Evolutionary conservation across 2,329 filamentous ascomycete species (phyloP).

Genomic region (Rutstroemia sydowiana): DNA sequence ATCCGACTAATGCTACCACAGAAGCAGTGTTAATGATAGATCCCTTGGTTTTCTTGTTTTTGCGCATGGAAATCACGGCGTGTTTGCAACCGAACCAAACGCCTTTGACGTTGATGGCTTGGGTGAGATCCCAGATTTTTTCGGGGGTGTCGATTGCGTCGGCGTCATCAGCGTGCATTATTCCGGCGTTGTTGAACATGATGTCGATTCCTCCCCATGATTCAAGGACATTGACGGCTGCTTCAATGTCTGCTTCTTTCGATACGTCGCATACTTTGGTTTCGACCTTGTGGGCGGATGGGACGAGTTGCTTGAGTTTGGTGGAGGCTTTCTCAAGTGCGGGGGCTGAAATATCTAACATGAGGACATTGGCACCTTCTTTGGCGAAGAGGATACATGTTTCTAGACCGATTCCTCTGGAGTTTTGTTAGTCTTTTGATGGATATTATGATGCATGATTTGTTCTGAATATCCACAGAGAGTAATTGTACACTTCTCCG

Average conservation of each 20-base stretch:
- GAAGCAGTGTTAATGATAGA: conserved; percentile 71
- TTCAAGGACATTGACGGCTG: conserved; percentile 55
- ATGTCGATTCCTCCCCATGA: conserved; percentile 65
- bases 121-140: conserved; percentile 70
- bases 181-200: conserved; percentile 76
- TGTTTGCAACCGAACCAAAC: conserved; percentile 74
- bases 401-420: conserved; percentile 66
- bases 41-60: conserved; percentile 57
- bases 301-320: conserved; percentile 53
- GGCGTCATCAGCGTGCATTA: conserved; percentile 63
- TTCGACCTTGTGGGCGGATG: conserved; percentile 43
- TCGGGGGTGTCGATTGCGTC: conserved; percentile 63
- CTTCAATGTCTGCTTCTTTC: conserved; percentile 57
- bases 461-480: neutral
- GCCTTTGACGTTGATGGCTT: conserved; percentile 71
- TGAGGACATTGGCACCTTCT: conserved; percentile 63
- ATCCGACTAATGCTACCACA: conserved; percentile 65
- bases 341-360: conserved; percentile 61
- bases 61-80: conserved; percentile 59
- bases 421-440: neutral
- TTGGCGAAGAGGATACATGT: conserved; percentile 65
- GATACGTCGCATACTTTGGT: conserved; percentile 54
- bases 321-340: conserved; percentile 54
- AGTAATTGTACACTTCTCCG: too few relatives aligned
- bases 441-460: neutral